Evolutionary conservation across 2,329 filamentous ascomycete genomes (phyloP).

Genomic region (Byssochlamys sp.): DNA sequence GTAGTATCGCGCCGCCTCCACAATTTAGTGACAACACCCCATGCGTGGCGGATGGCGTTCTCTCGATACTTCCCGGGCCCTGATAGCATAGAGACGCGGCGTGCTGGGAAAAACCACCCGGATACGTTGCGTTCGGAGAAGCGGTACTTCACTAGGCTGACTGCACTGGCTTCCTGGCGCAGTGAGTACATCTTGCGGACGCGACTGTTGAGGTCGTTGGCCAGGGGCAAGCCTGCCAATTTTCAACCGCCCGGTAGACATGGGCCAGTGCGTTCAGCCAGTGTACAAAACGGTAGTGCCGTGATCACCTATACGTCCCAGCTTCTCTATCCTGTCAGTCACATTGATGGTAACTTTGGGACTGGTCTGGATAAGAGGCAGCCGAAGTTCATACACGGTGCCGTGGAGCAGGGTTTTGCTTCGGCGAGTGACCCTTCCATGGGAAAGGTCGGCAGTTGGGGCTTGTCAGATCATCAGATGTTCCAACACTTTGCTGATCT

Average conservation of each 20-base stretch:
- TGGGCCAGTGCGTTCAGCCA: slow-evolving; percentile 44
- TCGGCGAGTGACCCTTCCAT: slow-evolving; percentile 69
- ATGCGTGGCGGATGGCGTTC: slow-evolving; percentile 90
- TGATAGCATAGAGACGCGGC: slow-evolving; percentile 42
- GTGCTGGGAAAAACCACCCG: slow-evolving; percentile 37
- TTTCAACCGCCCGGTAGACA: slow-evolving; percentile 44
- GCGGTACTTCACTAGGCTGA: slow-evolving; percentile 73
- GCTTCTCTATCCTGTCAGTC: slow-evolving; percentile 66
- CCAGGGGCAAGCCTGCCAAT: slow-evolving; percentile 63
- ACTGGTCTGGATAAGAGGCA: slow-evolving; percentile 58
- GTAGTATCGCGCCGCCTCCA: slow-evolving; percentile 84
- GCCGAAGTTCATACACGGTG: slow-evolving; percentile 73
- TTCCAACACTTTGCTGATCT: slow-evolving; percentile 71
- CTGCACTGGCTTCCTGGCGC: slow-evolving; percentile 78
- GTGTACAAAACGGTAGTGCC: slow-evolving; percentile 58
- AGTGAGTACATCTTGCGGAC: slow-evolving; percentile 90
- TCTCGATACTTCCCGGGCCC: slow-evolving; percentile 79
- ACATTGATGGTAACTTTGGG: slow-evolving; percentile 68
- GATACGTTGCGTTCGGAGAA: slow-evolving; percentile 59
- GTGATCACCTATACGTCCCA: slow-evolving; percentile 80
- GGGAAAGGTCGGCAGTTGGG: slow-evolving; percentile 73
- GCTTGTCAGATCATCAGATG: slow-evolving; percentile 62
- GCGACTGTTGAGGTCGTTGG: slow-evolving; percentile 68
- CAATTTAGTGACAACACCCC: slow-evolving; percentile 73
- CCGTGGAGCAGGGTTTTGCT: slow-evolving; percentile 66